Conservation (phyloP, 352 stramenopile genomes). For the Pythium aristosporum region DNA sequence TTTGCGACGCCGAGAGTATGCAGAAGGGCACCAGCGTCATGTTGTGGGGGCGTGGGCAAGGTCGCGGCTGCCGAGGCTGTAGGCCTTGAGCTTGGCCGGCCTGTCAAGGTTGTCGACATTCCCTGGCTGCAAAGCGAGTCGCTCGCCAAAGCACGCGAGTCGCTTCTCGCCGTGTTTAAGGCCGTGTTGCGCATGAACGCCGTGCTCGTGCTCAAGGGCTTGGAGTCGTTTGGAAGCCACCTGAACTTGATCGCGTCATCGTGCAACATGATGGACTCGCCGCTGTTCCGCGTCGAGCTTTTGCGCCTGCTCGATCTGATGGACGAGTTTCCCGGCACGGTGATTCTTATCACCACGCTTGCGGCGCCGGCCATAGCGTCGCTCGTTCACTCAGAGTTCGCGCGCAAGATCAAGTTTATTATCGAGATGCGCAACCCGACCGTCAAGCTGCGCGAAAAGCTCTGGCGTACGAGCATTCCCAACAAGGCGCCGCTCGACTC, state of each 20-base stretch:
- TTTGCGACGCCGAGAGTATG: conserved; percentile 76
- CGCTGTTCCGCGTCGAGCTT: conserved; percentile 71
- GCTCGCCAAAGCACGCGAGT: conserved; percentile 67
- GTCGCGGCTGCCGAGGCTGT: conserved; percentile 72
- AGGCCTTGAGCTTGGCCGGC: conserved; percentile 79
- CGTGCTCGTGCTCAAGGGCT: conserved; percentile 82
- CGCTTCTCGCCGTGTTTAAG: conserved; percentile 76
- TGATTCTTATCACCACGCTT: conserved; percentile 74
- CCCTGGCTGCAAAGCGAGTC: conserved; percentile 74
- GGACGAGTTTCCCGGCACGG: conserved; percentile 74
- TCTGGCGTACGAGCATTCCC: conserved; percentile 80
- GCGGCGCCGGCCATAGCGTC: conserved; percentile 46
- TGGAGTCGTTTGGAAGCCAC: conserved; percentile 84
- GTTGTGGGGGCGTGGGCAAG: conserved; percentile 78
- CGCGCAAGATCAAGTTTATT: conserved; percentile 80
- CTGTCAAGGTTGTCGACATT: conserved; percentile 84
- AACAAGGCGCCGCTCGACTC: conserved; percentile 60
- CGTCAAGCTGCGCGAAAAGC: conserved; percentile 59
- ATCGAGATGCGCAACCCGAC: conserved; percentile 83
- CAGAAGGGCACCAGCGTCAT: conserved; percentile 82
- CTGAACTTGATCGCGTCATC: conserved; percentile 44
- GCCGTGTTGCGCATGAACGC: conserved; percentile 85
- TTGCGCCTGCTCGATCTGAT: conserved; percentile 78
- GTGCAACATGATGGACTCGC: conserved; percentile 62
- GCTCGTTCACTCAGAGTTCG: conserved; percentile 67